Evolutionary conservation across 2,329 filamentous ascomycete genomes (phyloP).

Genomic region (Corinectria fuckeliana): DNA sequence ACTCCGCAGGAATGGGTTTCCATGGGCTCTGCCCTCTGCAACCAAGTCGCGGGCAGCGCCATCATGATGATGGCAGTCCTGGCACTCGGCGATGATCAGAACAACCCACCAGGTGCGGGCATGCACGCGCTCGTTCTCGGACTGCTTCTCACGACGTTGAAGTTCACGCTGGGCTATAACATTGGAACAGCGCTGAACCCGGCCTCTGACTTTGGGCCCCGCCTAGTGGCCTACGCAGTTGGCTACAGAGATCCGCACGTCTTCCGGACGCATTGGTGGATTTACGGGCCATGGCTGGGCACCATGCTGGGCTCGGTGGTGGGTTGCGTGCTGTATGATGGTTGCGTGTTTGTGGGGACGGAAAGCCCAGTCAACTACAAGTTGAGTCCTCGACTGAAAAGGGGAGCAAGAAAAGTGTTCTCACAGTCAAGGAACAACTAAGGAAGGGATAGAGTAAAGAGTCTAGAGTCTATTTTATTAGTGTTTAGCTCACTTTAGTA

Average conservation of each 20-base stretch:
- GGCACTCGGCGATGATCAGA: constrained; percentile 46
- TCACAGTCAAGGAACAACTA: too few species aligned
- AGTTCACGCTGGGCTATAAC: constrained; percentile 46
- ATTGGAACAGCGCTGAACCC: constrained; percentile 47
- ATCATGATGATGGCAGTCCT: constrained; percentile 47
- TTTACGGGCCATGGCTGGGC: too few species aligned
- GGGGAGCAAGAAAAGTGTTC: too few species aligned
- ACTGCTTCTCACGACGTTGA: constrained; percentile 44
- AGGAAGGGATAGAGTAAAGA: too few species aligned
- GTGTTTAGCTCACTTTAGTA: too few species aligned
- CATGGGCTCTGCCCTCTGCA: constrained; percentile 41
- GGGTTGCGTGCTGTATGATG: too few species aligned
- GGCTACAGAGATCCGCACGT: constrained; percentile 39
- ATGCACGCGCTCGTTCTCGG: constrained; percentile 47
- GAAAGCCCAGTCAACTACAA: too few species aligned
- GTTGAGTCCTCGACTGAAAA: too few species aligned
- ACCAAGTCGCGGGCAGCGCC: constrained; percentile 44
- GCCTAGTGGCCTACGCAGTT: constrained; percentile 41
- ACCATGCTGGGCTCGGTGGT: too few species aligned
- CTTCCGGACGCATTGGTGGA: constrained; percentile 38
- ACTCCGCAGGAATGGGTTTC: constrained; percentile 35
- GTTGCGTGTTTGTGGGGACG: too few species aligned
- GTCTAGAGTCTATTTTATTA: too few species aligned
- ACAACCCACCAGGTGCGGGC: constrained; percentile 46
- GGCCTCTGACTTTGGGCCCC: constrained; percentile 46